Evolutionary conservation across 805 yeast genomes (phyloP).

Genomic region (Cyberlindnera sargentensis): DNA sequence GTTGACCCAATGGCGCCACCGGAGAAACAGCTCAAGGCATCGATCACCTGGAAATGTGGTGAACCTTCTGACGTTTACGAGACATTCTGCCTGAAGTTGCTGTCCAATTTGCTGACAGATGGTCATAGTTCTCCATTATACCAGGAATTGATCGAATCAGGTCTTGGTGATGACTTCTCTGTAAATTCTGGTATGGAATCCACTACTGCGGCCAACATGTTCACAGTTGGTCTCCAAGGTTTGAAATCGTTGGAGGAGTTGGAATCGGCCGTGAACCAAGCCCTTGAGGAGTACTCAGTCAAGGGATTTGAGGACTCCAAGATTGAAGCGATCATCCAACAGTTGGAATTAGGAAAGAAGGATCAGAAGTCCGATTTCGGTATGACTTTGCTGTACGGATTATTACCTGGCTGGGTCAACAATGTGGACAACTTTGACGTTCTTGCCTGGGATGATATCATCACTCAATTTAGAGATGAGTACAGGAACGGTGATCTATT

Average conservation of each 20-base stretch:
- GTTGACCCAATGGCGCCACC: conserved; percentile 66
- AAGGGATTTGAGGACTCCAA: conserved; percentile 47
- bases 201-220: conserved; percentile 66
- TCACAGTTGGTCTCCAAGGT: conserved; percentile 85
- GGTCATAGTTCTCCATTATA: conserved; percentile 92
- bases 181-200: conserved; percentile 86
- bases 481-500: conserved; percentile 51
- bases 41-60: conserved; percentile 87
- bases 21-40: conserved; percentile 67
- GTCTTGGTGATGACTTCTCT: conserved; percentile 77
- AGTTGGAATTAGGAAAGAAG: conserved; percentile 73
- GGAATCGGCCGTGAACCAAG: conserved; percentile 38
- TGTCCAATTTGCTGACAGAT: conserved; percentile 68
- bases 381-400: conserved; percentile 58
- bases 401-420: conserved; percentile 85
- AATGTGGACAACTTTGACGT: conserved; percentile 66
- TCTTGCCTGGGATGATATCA: conserved; percentile 56
- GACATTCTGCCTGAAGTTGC: conserved; percentile 62
- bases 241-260: conserved; percentile 43
- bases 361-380: conserved; percentile 92
- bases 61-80: conserved; percentile 61
- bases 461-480: conserved; percentile 56
- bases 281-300: conserved; percentile 37
- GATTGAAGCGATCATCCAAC: conserved; percentile 84
- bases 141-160: conserved; percentile 79